Conservation (phyloP, 2,329 filamentous ascomycete genomes). For the Colletotrichum sp. region DNA sequence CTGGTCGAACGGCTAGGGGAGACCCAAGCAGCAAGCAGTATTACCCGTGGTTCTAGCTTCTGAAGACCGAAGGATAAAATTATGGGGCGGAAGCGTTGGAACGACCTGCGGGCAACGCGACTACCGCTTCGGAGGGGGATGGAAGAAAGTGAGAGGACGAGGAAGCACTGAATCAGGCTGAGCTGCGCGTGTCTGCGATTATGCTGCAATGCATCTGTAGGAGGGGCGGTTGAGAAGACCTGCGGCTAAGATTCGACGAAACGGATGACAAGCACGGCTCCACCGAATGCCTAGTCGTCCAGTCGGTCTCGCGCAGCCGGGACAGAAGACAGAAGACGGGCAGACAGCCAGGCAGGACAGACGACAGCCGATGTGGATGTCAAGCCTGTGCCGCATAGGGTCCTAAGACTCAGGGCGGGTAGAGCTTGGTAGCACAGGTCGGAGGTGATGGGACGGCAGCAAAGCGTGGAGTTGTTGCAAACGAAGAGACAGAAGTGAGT, state of each 20-base stretch:
- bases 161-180: conserved; percentile 11
- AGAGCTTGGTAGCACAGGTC: background rate
- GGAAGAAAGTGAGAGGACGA: background rate
- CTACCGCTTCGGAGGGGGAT: background rate
- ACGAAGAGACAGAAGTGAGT: background rate
- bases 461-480: background rate
- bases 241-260: conserved; percentile 21
- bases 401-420: background rate
- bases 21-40: background rate
- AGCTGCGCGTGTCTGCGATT: conserved; percentile 11
- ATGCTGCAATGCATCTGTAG: conserved; percentile 5
- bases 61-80: background rate
- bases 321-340: background rate
- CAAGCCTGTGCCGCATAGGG: background rate
- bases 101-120: conserved; percentile 6
- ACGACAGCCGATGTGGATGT: background rate
- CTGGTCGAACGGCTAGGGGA: conserved; percentile 1
- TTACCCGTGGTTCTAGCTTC: background rate
- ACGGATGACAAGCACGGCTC: conserved; percentile 10
- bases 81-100: conserved; percentile 12
- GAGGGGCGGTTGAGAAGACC: conserved; percentile 17
- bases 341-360: background rate
- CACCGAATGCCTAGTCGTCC: conserved; percentile 6
- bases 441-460: background rate
- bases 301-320: background rate